phyloP scores from a whole-genome alignment of 169 alveolate genomes.

The Cryptosporidium andersoni region DNA sequence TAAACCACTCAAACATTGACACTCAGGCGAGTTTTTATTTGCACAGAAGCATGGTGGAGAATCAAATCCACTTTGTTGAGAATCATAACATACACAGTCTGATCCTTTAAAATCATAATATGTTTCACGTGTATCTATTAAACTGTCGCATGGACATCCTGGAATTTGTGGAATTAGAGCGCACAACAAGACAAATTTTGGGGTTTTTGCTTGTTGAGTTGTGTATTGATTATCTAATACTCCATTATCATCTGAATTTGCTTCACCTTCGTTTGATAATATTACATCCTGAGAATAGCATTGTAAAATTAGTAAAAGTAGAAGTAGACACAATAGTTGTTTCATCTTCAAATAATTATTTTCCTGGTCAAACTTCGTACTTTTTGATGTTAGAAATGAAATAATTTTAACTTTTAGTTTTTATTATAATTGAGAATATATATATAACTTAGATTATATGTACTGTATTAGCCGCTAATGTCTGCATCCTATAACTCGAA shows the following conservation, averaged over 20 bases:
- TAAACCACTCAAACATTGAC: slow-evolving; percentile 63
- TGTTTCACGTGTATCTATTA: slow-evolving; percentile 62
- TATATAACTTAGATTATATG: no score
- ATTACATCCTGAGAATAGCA: slow-evolving; percentile 34
- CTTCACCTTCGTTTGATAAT: slow-evolving; percentile 58
- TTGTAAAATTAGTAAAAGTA: not conserved
- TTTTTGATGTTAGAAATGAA: no score
- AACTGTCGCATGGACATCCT: slow-evolving; percentile 68
- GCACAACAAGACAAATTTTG: slow-evolving; percentile 59
- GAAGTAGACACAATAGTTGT: no score
- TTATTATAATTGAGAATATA: no score
- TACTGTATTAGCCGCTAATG: no score
- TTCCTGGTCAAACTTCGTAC: no score
- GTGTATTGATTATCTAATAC: slow-evolving; percentile 6
- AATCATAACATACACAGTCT: slow-evolving; percentile 63
- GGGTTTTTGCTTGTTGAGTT: slow-evolving; percentile 16
- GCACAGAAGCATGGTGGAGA: slow-evolving; percentile 64
- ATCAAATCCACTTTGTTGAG: slow-evolving; percentile 67
- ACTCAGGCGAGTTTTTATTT: slow-evolving; percentile 53
- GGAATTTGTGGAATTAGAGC: slow-evolving; percentile 71
- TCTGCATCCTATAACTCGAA: no score
- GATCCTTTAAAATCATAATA: slow-evolving; percentile 55
- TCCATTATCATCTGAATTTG: slow-evolving; percentile 55
- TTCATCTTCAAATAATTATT: no score
- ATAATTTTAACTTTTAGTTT: no score